Conservation (phyloP, 345 rosid species). For the Gossypium stocksii region DNA sequence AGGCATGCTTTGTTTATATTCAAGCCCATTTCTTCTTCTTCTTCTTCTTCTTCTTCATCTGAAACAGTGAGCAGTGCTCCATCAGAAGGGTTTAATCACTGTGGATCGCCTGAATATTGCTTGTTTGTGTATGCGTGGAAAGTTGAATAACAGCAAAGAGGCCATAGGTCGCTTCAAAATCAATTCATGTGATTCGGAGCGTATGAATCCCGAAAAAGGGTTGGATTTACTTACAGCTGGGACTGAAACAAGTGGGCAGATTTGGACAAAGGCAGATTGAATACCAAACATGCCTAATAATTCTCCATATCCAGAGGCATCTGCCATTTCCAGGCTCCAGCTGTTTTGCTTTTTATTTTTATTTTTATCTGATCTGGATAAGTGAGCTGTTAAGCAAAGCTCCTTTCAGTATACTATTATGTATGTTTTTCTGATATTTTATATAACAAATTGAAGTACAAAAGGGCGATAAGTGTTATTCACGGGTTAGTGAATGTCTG, state of each 20-base stretch:
- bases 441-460: conserved; percentile 12
- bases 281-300: conserved; percentile 31
- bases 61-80: conserved; percentile 29
- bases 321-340: conserved; percentile 1
- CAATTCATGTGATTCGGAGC: too few relatives aligned
- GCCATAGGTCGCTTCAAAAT: too few relatives aligned
- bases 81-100: conserved; percentile 28
- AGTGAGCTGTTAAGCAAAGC: conserved; percentile 24
- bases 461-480: conserved; percentile 9
- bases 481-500: conserved; percentile 35
- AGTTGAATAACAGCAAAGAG: conserved; percentile 22
- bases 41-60: conserved; percentile 6
- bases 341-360: too few relatives aligned
- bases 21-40: conserved; percentile 35
- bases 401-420: conserved; percentile 3
- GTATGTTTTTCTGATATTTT: conserved; percentile 9
- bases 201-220: background rate
- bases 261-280: conserved; percentile 15
- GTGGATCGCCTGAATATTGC: conserved; percentile 43
- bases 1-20: conserved; percentile 65
- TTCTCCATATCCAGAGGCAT: background rate
- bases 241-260: conserved; percentile 16
- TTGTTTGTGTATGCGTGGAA: conserved; percentile 52
- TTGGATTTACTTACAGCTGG: conserved; percentile 39
- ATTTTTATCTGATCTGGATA: conserved; percentile 36